Evolutionary conservation across 2,329 filamentous ascomycete genomes (phyloP), one percentile per base, ranked within the genome.

Genomic region (Mollisiaceae sp.): DNA sequence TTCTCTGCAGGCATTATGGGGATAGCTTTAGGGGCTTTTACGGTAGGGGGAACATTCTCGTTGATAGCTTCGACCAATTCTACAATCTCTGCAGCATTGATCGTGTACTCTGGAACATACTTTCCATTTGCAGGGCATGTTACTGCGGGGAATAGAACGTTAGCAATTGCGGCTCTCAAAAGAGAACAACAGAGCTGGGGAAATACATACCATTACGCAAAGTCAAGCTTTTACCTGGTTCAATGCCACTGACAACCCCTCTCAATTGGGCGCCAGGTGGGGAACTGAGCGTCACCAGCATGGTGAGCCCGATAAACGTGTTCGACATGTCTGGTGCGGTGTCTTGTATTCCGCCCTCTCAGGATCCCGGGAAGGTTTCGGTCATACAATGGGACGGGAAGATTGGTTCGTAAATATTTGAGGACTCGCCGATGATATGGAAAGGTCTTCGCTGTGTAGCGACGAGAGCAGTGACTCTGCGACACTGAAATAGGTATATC

Each of bases 251-350:
- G 47, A 77, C 75, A 12, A 71, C 68, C 22, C 76, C 76, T 64
- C 70, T 68, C 55, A 77, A 59, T 67, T 76, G 74, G n/a, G 74
- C 73, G n/a, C 73, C 74, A 32, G 69, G 72, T 35, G 76, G 76
- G 36, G 68, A 70, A 47, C 68, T 75, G 54, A 77, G 71, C 32
- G 76, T 77, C 69, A 77, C 76, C 71, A 77, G 65, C 75, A 77
- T 77, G 62, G 74, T 75, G 65, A 77, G 73, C 27, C 76, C 76
- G 50, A 77, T 76, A 61, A 77, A 77, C 62, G 73, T 71, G 63
- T 72, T 72, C 65, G 73, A 72, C 75, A 76, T 77, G 65, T 54
- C 57, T 61, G 59, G 59, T 61, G 43, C 38, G 35, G 63, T 67
- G 45, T 66, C 18, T 59, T 65, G 59, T 58, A 62, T 67, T 43